Percentiles rank a stretch among this genome's conserved stretches.
Evolutionary conservation across 768 basidiomycete species (phyloP).

Genomic region (Agaricus subrufescens): DNA sequence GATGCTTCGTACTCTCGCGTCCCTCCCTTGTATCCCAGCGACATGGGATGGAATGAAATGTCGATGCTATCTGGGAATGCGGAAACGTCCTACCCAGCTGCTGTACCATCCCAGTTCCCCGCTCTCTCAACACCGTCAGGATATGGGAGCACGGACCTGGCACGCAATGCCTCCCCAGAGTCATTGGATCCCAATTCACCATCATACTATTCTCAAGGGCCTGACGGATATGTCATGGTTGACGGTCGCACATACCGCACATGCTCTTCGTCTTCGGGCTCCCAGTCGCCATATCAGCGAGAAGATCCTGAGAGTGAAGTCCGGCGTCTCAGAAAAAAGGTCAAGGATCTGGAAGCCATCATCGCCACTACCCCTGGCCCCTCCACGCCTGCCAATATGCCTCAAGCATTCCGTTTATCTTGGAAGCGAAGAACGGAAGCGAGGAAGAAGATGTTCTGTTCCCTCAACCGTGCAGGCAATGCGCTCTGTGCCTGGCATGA

Average conservation of each 20-base stretch:
- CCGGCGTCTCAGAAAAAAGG: constrained; percentile 46
- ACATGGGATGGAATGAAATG: constrained; percentile 9
- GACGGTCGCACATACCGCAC: neutral
- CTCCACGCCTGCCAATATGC: constrained; percentile 32
- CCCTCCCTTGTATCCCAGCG: constrained; percentile 5
- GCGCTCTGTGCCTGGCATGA: constrained; percentile 91
- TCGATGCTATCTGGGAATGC: constrained; percentile 7
- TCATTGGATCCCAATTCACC: constrained; percentile 32
- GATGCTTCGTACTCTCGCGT: constrained; percentile 17
- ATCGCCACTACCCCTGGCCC: constrained; percentile 11
- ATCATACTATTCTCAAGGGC: constrained; percentile 17
- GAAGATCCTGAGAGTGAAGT: constrained; percentile 43
- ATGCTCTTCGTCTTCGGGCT: constrained; percentile 1
- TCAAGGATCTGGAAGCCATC: constrained; percentile 37
- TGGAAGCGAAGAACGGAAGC: constrained; percentile 76
- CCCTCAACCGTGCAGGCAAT: constrained; percentile 82
- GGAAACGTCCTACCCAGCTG: constrained; percentile 8
- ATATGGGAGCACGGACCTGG: constrained; percentile 19
- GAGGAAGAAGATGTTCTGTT: constrained; percentile 68
- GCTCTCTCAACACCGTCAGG: constrained; percentile 14
- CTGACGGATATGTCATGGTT: constrained; percentile 1
- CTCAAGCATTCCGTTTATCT: constrained; percentile 46
- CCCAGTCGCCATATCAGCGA: constrained; percentile 4
- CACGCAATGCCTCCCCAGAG: constrained; percentile 35
- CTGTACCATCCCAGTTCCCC: constrained; percentile 16